Conservation (phyloP, 345 rosid species). For the Microcos paniculata region DNA sequence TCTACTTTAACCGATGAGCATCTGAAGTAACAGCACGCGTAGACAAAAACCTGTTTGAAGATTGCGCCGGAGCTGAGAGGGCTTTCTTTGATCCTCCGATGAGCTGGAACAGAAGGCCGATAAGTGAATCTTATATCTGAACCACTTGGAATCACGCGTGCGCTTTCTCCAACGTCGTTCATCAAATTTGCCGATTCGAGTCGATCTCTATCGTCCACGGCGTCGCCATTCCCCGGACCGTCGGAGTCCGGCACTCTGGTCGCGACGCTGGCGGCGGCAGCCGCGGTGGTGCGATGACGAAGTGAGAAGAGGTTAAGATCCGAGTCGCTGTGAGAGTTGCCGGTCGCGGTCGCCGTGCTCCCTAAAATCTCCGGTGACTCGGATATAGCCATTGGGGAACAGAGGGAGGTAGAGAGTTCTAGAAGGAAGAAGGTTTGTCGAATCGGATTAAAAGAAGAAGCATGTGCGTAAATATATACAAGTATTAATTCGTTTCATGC, state of each 20-base stretch:
- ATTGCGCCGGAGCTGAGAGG: constrained; percentile 70
- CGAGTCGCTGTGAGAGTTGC: constrained; percentile 16
- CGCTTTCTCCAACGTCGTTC: constrained; percentile 19
- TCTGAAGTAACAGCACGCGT: neutral
- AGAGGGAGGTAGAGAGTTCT: neutral
- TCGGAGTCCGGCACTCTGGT: constrained; percentile 10
- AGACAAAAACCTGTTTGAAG: constrained; percentile 51
- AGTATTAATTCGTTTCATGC: neutral
- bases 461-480: neutral
- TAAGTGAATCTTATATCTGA: constrained; percentile 40
- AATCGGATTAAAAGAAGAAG: neutral
- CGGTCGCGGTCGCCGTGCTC: neutral
- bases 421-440: neutral
- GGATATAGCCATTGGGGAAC: constrained; percentile 39
- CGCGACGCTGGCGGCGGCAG: constrained; percentile 18
- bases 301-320: constrained; percentile 43
- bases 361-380: constrained; percentile 18
- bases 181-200: constrained; percentile 34
- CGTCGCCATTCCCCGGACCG: constrained; percentile 12
- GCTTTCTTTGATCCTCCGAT: constrained; percentile 56
- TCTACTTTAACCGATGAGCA: neutral
- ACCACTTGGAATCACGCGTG: constrained; percentile 27
- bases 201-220: constrained; percentile 28
- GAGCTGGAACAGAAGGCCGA: constrained; percentile 66
- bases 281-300: constrained; percentile 39